Base-by-base conservation (phyloP, 352 stramenopile species). In the Lagenidium giganteum region DNA sequence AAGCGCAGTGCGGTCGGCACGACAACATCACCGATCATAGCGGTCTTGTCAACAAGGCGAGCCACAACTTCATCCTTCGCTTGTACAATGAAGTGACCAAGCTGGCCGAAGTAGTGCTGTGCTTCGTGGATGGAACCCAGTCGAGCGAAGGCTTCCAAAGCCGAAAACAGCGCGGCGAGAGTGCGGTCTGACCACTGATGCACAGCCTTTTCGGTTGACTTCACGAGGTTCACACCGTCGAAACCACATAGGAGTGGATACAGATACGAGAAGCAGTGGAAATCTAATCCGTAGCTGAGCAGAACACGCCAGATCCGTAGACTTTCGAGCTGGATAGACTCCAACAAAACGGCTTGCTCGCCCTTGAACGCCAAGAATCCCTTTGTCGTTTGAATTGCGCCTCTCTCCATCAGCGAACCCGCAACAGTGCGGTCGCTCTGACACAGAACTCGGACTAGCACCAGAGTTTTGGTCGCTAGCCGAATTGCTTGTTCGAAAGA, bases 1-100 rank as follows among this genome's bases (percentile, higher is more conserved):
- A 90, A 87, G 26, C 70, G 61, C 18, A 90, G 37, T 11, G 61
- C 54, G 2, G 69, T 65, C 0, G 55, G 42, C 14, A 71, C n/a
- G 3, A 75, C 26, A 12, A 18, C 6, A 62, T 36, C 2, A 51
- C 20, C n/a, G n/a, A n/a, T n/a, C n/a, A 43, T 30, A 29, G 13
- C 36, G 36, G 36, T 38, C 11, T 38, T 18, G 12, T n/a, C 32
- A 27, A 20, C 14, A 51, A 18, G 13, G 9, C 54, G 40, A 12
- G 25, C 36, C 18, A 27, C 3, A 7, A 73, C 32, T 8, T 64
- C 42, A 12, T 61, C 43, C 16, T 54, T 70, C 0, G 74, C 77
- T 23, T 62, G 44, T 11, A 44, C 31, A 21, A 83, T 34, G 43
- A 84, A 90, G 45, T 72, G 72, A 0, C 47, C 54, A 8, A 90